These are phyloP conservation scores for Cardamine resedifolia DNA, from an alignment of 345 rosid genomes.

Conservation along the genomic window DNA sequence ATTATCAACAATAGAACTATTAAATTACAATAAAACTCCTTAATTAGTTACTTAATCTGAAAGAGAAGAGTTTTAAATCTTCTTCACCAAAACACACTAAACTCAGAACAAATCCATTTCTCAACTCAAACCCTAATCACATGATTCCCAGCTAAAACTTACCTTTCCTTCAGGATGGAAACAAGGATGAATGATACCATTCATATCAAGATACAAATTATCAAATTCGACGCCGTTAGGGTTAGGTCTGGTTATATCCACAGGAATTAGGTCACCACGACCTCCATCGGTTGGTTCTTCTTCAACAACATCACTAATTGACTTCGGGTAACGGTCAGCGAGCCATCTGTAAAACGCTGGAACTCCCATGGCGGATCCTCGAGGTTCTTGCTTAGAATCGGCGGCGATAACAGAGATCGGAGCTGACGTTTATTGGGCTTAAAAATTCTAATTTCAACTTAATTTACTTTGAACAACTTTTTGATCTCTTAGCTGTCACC, in stretches of 20 bases:
- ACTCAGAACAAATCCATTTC: background rate
- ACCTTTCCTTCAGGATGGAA: constrained; percentile 99
- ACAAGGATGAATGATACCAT: constrained; percentile 94
- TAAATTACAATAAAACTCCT: background rate
- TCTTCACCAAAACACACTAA: background rate
- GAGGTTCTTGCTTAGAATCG: background rate
- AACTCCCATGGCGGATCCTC: constrained; percentile 66
- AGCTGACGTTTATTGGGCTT: background rate
- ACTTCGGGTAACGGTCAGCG: constrained; percentile 84
- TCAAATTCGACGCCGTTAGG: constrained; percentile 93
- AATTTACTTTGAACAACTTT: background rate
- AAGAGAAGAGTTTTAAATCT: background rate
- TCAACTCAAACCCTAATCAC: background rate
- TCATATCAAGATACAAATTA: constrained; percentile 91
- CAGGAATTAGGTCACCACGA: constrained; percentile 43
- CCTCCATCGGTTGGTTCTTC: constrained; percentile 55
- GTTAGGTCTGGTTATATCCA: constrained; percentile 76
- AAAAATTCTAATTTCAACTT: background rate
- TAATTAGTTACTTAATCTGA: background rate
- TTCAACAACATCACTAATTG: constrained; percentile 79
- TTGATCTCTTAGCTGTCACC: background rate
- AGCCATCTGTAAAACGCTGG: constrained; percentile 98
- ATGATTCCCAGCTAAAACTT: background rate
- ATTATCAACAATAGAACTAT: background rate
- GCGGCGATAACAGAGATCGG: constrained; percentile 15